phyloP scores from a whole-genome alignment of 73 alveolate genomes.

The Loxodes magnus region DNA sequence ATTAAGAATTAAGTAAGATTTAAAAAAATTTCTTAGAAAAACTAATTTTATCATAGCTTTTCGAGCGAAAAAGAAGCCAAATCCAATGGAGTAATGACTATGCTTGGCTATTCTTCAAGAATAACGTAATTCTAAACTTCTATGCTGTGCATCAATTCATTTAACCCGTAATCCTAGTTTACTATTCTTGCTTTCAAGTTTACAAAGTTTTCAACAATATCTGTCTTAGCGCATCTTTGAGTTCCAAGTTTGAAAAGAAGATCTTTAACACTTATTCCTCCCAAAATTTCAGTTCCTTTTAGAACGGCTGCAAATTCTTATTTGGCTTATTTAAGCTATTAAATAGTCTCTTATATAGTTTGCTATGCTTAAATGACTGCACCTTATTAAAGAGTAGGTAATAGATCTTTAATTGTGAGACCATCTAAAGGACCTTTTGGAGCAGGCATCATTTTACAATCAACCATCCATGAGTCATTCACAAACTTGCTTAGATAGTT shows the following conservation, averaged over 20 bases:
- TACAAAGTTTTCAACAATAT: neutral
- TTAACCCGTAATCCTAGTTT: neutral
- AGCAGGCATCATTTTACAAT: slow-evolving; percentile 16
- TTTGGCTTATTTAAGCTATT: neutral
- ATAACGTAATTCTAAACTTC: neutral
- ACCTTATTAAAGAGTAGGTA: neutral
- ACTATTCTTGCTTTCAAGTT: neutral
- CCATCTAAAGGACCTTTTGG: neutral
- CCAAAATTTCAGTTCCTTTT: neutral
- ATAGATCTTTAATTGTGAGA: neutral
- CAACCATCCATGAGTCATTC: slow-evolving; percentile 80
- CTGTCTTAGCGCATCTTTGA: neutral
- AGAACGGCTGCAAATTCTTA: neutral
- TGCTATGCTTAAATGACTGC: neutral
- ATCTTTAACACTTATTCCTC: neutral
- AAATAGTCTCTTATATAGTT: neutral
- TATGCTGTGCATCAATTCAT: neutral
- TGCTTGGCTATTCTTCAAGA: neutral
- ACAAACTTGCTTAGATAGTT: slow-evolving; percentile 71
- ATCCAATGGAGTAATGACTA: neutral
- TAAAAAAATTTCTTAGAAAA: too few species aligned
- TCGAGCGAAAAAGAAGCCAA: too few species aligned
- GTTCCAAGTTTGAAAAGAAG: neutral
- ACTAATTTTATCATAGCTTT: too few species aligned
- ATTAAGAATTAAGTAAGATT: too few species aligned